Base-by-base conservation (phyloP, 2,329 filamentous ascomycete genomes). In the Cryphonectria nitschkei region DNA sequence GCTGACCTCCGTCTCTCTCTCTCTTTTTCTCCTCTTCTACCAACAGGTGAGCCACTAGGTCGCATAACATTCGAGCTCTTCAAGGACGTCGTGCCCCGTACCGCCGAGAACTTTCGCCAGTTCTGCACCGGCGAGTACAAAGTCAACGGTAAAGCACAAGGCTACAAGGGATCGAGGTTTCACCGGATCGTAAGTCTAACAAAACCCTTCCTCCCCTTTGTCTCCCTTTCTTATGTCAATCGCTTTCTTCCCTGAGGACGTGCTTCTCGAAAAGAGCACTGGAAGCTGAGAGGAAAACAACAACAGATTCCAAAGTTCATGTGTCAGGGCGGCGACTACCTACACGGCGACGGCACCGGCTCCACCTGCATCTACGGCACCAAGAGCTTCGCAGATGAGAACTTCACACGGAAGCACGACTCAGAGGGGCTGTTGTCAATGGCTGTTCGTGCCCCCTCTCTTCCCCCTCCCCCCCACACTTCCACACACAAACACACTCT, bases 51-150 rank as follows among this genome's bases (percentile, higher is more conserved):
- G 78, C 91, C 93, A 2, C 88, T 97, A 22, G 95, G 95, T 74
- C 91, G 94, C 70, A 90, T 97, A 78, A 95, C 93, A 75, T 94
- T 97, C 80, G 93, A 98, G 82, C 89, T 99, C 73, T 98, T 96
- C 85, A 90, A 91, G 73, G 88, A 97, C 81, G 86, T 92, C 32
- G 92, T 94, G 0, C 94, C 95, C 74, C 91, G 91, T 77, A 98
- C 96, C 11, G 93, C 94, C 41, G 96, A 98, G 82, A 98, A 98
- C 84, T 98, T 99, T 81, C 93, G 95, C 63, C 94, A 97, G 79
- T 97, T 97, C 83, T 98, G 95, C 83, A 98, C 95, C 0, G 96
- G 96, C 76, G 95, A 98, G 84, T 90, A 88, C 75, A 97, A 94
- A 83, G 93, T 93, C 78, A 81, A 88, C 66, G 93, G 94, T 46